Evolutionary conservation across 2,329 filamentous ascomycete species (phyloP).

Genomic region (Talaromyces albobiverticillius): DNA sequence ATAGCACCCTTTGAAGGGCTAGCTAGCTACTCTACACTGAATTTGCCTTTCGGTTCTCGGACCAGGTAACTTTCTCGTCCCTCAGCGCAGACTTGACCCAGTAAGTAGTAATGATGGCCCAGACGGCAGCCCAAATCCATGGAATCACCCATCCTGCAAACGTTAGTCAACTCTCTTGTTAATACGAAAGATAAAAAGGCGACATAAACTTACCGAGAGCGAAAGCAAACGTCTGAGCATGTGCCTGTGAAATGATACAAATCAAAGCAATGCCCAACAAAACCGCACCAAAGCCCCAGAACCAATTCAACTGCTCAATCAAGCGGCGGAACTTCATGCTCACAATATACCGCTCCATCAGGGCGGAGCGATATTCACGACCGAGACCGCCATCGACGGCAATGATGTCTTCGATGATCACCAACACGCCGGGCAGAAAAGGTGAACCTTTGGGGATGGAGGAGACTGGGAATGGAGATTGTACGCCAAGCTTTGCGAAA

Average conservation of each 20-base stretch:
- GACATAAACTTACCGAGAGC: background rate
- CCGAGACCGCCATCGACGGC: background rate
- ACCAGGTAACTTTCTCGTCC: background rate
- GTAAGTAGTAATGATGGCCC: background rate
- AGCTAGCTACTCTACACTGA: background rate
- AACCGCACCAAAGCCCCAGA: background rate
- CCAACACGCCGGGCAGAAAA: background rate
- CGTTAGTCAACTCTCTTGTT: background rate
- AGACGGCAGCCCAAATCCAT: slow-evolving; percentile 4
- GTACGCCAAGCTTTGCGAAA: background rate
- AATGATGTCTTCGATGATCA: background rate
- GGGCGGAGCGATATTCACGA: background rate
- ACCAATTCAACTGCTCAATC: background rate
- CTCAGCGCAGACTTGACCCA: slow-evolving; percentile 2
- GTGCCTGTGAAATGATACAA: background rate
- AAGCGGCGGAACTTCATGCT: background rate
- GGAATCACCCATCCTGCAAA: background rate
- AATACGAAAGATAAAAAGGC: background rate
- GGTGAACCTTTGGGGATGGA: background rate
- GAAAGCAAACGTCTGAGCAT: background rate
- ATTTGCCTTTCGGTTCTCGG: background rate
- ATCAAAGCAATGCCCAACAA: background rate
- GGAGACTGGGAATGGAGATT: background rate
- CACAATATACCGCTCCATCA: background rate
- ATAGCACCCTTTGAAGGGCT: too few relatives aligned